A percentile compares a stretch with the other conserved stretches of the same genome.
These are phyloP conservation scores for Globisporangium apiculatum DNA, from an alignment of 352 stramenopile species.

Conservation along the genomic window DNA sequence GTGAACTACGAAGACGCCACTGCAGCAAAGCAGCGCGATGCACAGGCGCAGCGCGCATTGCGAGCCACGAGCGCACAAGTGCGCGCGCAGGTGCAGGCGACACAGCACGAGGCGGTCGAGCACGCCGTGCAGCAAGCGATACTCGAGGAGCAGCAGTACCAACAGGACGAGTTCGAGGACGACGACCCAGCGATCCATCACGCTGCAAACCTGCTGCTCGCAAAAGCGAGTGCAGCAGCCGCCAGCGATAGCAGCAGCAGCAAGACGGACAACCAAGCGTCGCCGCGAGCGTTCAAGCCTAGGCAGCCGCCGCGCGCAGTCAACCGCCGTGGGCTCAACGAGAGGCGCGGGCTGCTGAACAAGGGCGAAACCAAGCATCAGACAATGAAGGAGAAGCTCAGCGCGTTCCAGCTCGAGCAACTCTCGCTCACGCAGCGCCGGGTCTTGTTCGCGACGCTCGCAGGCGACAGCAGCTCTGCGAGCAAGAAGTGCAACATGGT, in stretches of 20 bases:
- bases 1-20: constrained; percentile 30
- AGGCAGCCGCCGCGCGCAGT: constrained; percentile 9
- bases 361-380: constrained; percentile 22
- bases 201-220: constrained; percentile 2
- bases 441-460: constrained; percentile 53
- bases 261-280: neutral
- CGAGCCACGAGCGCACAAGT: constrained; percentile 19
- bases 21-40: constrained; percentile 10
- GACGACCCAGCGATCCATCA: constrained; percentile 18
- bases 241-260: neutral
- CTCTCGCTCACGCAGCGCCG: constrained; percentile 52
- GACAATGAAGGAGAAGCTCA: constrained; percentile 52
- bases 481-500: constrained; percentile 25
- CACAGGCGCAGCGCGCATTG: constrained; percentile 21
- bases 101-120: constrained; percentile 19
- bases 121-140: constrained; percentile 25
- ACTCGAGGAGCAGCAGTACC: constrained; percentile 31
- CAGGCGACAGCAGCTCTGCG: constrained; percentile 10
- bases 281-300: neutral
- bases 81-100: constrained; percentile 17
- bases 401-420: constrained; percentile 50
- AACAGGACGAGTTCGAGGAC: constrained; percentile 43
- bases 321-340: constrained; percentile 31
- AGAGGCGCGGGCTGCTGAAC: constrained; percentile 11
- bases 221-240: neutral